A percentile compares a stretch with the other conserved stretches of the same genome.
Evolutionary conservation across 1,139 yeast species (phyloP).

Genomic region (Diutina catenulata): DNA sequence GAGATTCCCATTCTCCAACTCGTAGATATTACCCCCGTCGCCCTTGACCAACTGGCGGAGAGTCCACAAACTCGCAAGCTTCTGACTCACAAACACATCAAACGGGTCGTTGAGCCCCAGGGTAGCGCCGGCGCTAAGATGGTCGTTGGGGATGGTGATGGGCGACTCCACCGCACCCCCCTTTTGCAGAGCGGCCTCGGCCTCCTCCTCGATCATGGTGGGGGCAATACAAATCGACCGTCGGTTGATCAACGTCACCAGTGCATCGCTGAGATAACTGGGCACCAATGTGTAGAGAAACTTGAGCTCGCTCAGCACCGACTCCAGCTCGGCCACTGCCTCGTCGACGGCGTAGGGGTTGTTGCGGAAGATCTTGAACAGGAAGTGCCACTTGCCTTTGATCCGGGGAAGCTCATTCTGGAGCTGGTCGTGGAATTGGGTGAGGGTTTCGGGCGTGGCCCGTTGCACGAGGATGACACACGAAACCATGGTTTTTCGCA

Average conservation of each 20-base stretch:
- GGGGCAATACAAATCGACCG: slow-evolving; percentile 34
- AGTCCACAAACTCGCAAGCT: slow-evolving; percentile 63
- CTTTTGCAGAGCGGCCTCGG: neutral
- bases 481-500: slow-evolving; percentile 8
- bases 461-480: slow-evolving; percentile 42
- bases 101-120: slow-evolving; percentile 38
- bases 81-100: slow-evolving; percentile 37
- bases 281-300: slow-evolving; percentile 48
- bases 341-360: slow-evolving; percentile 31
- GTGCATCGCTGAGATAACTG: slow-evolving; percentile 39
- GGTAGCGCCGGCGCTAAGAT: slow-evolving; percentile 34
- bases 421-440: slow-evolving; percentile 55
- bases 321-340: neutral
- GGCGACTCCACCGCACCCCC: slow-evolving; percentile 8
- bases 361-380: slow-evolving; percentile 51
- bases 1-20: slow-evolving; percentile 34
- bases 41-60: slow-evolving; percentile 65
- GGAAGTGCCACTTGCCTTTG: slow-evolving; percentile 54
- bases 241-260: slow-evolving; percentile 43
- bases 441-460: slow-evolving; percentile 54
- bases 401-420: slow-evolving; percentile 50
- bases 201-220: slow-evolving; percentile 26
- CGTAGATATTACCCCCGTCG: slow-evolving; percentile 61
- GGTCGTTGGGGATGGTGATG: slow-evolving; percentile 25
- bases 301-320: slow-evolving; percentile 28